Conservation (phyloP, 768 basidiomycete genomes). For the Amanita phalloides region DNA sequence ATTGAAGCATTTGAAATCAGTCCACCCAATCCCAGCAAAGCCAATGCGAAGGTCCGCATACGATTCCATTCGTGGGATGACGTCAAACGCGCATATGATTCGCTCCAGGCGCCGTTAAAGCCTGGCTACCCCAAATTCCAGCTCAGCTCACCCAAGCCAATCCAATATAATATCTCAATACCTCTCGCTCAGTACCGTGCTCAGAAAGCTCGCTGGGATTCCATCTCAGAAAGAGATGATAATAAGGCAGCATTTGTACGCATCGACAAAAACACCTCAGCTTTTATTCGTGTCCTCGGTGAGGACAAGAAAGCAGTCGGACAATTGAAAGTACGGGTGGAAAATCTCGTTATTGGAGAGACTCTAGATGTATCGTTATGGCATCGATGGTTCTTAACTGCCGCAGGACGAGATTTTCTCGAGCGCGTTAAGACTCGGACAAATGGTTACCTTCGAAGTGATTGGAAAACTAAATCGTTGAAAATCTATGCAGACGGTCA, state of each 20-base stretch:
- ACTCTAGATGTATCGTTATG: constrained; percentile 33
- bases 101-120: constrained; percentile 19
- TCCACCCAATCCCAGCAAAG: constrained; percentile 1
- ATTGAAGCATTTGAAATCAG: not conserved
- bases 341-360: constrained; percentile 43
- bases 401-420: constrained; percentile 23
- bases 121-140: constrained; percentile 23
- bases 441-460: constrained; percentile 32
- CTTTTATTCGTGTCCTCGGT: constrained; percentile 36
- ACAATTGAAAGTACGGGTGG: constrained; percentile 49
- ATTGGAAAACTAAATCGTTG: constrained; percentile 33
- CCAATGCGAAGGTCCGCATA: constrained; percentile 15
- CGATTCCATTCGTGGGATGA: constrained; percentile 22
- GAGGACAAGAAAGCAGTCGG: constrained; percentile 44
- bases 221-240: constrained; percentile 25
- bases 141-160: constrained; percentile 35
- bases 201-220: constrained; percentile 39
- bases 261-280: constrained; percentile 13
- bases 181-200: constrained; percentile 39
- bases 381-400: constrained; percentile 32
- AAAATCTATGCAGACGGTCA: constrained; percentile 33
- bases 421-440: constrained; percentile 22
- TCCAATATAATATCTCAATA: constrained; percentile 40
- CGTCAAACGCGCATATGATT: constrained; percentile 28
- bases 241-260: constrained; percentile 23